These are phyloP conservation scores for Austroboletus festivus DNA, from an alignment of 768 basidiomycete genomes.

Conservation along the genomic window DNA sequence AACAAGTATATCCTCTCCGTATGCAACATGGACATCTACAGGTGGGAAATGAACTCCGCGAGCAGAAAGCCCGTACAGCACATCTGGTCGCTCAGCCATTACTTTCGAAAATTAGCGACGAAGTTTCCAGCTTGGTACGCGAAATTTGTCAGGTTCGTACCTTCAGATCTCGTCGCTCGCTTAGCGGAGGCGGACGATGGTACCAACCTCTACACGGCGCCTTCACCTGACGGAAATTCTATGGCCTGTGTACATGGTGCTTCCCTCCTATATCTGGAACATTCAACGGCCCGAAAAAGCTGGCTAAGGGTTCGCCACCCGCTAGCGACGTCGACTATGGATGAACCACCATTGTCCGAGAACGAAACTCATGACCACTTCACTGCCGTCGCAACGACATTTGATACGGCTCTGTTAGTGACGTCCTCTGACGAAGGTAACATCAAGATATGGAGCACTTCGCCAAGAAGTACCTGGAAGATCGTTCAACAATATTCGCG, in stretches of 20 bases:
- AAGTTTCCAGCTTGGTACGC: slow-evolving; percentile 16
- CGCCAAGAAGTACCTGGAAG: slow-evolving; percentile 7
- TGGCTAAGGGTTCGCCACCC: slow-evolving; percentile 6
- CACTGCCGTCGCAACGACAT: slow-evolving; percentile 10
- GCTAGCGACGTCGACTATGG: slow-evolving; percentile 3
- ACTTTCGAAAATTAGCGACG: slow-evolving; percentile 2
- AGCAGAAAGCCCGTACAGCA: slow-evolving; percentile 7
- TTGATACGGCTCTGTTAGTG: slow-evolving; percentile 7
- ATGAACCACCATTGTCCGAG: slow-evolving; percentile 6
- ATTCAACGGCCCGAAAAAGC: background rate
- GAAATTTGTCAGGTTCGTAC: slow-evolving; percentile 6
- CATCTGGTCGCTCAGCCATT: slow-evolving; percentile 16
- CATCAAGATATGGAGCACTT: slow-evolving; percentile 15
- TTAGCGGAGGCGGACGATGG: slow-evolving; percentile 9
- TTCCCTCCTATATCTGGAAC: slow-evolving; percentile 4
- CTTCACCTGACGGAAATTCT: slow-evolving; percentile 9
- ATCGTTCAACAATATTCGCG: background rate
- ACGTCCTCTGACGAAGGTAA: slow-evolving; percentile 5
- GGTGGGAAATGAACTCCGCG: slow-evolving; percentile 8
- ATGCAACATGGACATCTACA: slow-evolving; percentile 13
- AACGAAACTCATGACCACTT: background rate
- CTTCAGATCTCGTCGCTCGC: slow-evolving; percentile 2
- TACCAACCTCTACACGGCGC: background rate
- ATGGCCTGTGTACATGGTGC: slow-evolving; percentile 1
- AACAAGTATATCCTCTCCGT: slow-evolving; percentile 9